Evolutionary conservation across 2,329 filamentous ascomycete species (phyloP), one percentile per base, ranked within the genome.

Genomic region (Raffaelea albimanens): DNA sequence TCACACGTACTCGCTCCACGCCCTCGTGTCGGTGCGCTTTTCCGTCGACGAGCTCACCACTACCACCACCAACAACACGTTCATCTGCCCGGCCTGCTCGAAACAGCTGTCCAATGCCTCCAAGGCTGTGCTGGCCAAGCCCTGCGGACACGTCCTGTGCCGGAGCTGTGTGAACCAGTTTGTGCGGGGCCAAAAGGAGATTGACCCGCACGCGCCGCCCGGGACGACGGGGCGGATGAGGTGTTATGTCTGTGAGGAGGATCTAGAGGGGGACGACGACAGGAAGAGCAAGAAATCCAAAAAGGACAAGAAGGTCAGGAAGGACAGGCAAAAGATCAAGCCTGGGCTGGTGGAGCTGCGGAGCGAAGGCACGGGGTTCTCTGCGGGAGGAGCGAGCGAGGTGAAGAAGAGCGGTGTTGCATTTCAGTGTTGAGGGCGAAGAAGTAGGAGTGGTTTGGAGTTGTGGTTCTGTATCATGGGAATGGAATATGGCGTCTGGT

Each of bases 91-190:
- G 0, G 83, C 85, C 41, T 98, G 91, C 66, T 81, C 85, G 55
- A 95, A 94, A 65, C 75, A 71, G 1, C 72, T 97, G 13, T 85
- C 79, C 42, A 97, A 97, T 61, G 76, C 85, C 3, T 85, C 86
- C 3, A 87, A 85, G 60, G 87, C 90, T 1, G 79, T 90, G 62
- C 71, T 96, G 45, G 82, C 87, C 2, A 90, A 87, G 61, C 86
- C 87, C 0, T 98, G 91, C 58, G 91, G 91, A 0, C 91, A 98
- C 61, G 89, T 97, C 1, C 66, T 96, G 20, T 98, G 91, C 65
- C 83, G 85, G 57, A 83, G 77, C 36, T 96, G 91, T 59, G 83
- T 90, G 16, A 77, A 82, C 47, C 85, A 89, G 59, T 95, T 97
- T 63, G 83, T 96, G 72, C 75, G 74, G 8, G 75, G 80, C 39